Percentiles rank a stretch among this genome's conserved stretches.
These are phyloP conservation scores for Xylaria sp. DNA, from an alignment of 2,329 filamentous ascomycete genomes.

Conservation along the genomic window DNA sequence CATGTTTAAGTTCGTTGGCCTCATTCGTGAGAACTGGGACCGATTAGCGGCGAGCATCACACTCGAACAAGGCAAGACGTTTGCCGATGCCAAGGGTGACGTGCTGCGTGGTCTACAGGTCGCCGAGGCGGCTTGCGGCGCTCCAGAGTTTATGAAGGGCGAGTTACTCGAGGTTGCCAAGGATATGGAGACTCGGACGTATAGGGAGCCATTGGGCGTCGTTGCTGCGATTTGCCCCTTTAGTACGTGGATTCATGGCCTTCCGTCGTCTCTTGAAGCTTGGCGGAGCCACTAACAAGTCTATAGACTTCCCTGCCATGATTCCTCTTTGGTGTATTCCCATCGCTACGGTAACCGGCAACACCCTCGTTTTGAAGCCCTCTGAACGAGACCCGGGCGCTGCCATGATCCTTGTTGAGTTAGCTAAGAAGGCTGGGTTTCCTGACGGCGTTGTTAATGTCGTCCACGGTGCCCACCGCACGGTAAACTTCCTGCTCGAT, in stretches of 20 bases:
- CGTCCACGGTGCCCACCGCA: constrained; percentile 81
- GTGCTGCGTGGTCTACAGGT: constrained; percentile 86
- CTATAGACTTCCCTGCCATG: constrained; percentile 87
- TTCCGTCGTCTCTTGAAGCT: neutral
- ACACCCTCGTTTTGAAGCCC: constrained; percentile 86
- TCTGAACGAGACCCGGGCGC: constrained; percentile 87
- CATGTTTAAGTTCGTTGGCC: constrained; percentile 85
- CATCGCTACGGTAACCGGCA: constrained; percentile 84
- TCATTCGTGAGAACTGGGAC: constrained; percentile 88
- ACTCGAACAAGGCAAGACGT: constrained; percentile 88
- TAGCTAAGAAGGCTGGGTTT: constrained; percentile 83
- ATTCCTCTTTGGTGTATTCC: constrained; percentile 93
- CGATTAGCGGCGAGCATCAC: constrained; percentile 86
- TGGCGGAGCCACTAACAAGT: constrained; percentile 17
- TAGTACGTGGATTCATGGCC: constrained; percentile 64
- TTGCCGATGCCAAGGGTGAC: constrained; percentile 84
- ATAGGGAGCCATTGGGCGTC: constrained; percentile 83
- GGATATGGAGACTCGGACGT: constrained; percentile 89
- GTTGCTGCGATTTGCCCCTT: constrained; percentile 89
- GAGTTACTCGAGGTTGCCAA: constrained; percentile 87
- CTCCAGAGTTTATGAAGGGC: constrained; percentile 83
- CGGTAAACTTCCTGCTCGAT: constrained; percentile 88
- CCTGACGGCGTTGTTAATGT: constrained; percentile 85
- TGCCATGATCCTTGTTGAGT: constrained; percentile 85
- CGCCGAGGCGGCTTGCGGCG: constrained; percentile 83